These are phyloP conservation scores for Vigna angularis DNA, from an alignment of 306 rosid species.

Conservation along the genomic window DNA sequence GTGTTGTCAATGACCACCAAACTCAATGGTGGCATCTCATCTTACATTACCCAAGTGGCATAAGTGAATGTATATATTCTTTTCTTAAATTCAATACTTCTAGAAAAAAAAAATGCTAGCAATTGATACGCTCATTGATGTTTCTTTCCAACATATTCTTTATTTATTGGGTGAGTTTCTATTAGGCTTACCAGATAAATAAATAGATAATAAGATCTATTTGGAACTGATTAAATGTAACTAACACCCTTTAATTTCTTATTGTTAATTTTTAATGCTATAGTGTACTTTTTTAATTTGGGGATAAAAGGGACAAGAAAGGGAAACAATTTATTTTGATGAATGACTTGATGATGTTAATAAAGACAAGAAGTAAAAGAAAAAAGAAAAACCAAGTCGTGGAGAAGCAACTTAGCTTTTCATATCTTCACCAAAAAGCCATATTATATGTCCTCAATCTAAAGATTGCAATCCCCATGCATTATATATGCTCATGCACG, in stretches of 20 bases:
- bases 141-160: not conserved
- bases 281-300: not conserved
- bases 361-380: not conserved
- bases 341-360: not conserved
- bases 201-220: not conserved
- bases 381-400: not conserved
- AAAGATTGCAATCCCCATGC: conserved; percentile 9
- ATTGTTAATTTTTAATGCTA: not conserved
- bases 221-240: conserved; percentile 3
- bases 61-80: conserved; percentile 12
- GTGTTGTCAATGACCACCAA: conserved; percentile 43
- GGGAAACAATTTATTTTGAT: not conserved
- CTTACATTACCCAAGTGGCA: conserved; percentile 18
- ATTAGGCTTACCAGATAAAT: not conserved
- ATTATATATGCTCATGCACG: conserved; percentile 7
- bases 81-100: no score
- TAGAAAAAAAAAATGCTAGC: not conserved
- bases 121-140: not conserved
- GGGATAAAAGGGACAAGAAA: not conserved
- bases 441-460: not conserved
- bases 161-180: not conserved
- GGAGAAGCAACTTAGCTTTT: conserved; percentile 22
- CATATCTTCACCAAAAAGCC: conserved; percentile 45
- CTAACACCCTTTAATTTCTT: not conserved
- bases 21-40: conserved; percentile 34